Percentiles rank a stretch among this genome's conserved stretches.
phyloP scores from a whole-genome alignment of 2,329 filamentous ascomycete species.

The Phyllosticta citribraziliensis region DNA sequence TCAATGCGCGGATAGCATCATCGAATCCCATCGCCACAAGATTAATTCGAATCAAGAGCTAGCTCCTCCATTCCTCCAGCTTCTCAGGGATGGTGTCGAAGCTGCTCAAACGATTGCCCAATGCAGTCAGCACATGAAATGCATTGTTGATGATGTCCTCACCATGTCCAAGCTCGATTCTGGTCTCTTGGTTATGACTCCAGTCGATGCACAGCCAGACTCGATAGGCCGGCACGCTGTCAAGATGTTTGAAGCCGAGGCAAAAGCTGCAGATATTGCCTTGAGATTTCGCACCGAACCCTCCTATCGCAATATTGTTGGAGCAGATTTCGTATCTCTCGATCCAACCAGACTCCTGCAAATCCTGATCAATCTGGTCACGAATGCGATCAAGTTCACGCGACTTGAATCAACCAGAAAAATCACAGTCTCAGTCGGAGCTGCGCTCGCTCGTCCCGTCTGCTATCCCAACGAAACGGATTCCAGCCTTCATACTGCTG shows the following conservation, averaged over 20 bases:
- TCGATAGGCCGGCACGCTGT: constrained; percentile 20
- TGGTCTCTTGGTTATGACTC: constrained; percentile 33
- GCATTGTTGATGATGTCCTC: constrained; percentile 39
- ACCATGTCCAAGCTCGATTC: constrained; percentile 38
- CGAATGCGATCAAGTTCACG: constrained; percentile 40
- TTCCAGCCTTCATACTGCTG: background rate
- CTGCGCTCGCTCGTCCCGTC: constrained; percentile 10
- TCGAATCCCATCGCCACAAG: constrained; percentile 18
- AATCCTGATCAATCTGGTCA: constrained; percentile 34
- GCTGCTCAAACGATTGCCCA: constrained; percentile 35
- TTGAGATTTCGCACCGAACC: constrained; percentile 25
- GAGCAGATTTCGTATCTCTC: constrained; percentile 30
- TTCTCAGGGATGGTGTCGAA: constrained; percentile 22
- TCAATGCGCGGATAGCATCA: constrained; percentile 35
- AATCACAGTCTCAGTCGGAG: constrained; percentile 31
- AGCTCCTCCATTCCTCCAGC: constrained; percentile 18
- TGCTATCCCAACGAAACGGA: background rate
- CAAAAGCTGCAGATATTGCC: constrained; percentile 23
- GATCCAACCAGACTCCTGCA: constrained; percentile 36
- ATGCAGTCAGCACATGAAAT: constrained; percentile 38
- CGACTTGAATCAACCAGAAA: constrained; percentile 24
- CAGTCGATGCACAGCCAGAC: constrained; percentile 13
- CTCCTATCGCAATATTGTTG: constrained; percentile 24
- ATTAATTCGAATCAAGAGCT: constrained; percentile 15
- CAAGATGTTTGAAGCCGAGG: constrained; percentile 31